Evolutionary conservation across 306 rosid genomes (phyloP).

Genomic region (Castanea crenata): DNA sequence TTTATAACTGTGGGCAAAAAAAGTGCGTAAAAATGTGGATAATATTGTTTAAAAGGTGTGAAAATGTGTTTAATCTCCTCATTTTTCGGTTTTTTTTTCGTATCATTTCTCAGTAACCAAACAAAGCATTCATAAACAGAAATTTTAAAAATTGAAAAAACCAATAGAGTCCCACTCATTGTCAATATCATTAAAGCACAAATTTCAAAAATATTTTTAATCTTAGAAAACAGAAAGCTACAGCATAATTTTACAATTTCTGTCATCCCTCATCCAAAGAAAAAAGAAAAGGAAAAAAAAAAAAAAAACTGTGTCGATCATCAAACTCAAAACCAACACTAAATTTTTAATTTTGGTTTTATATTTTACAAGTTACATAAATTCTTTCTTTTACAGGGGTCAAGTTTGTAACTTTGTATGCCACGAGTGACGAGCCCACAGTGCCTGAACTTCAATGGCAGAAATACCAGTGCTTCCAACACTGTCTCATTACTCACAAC

Average conservation of each 20-base stretch:
- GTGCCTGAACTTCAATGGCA: not conserved
- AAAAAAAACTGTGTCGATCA: not conserved
- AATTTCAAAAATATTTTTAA: conserved; percentile 23
- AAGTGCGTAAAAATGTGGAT: too few relatives aligned
- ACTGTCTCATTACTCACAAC: not conserved
- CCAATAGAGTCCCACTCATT: conserved; percentile 24
- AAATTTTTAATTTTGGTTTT: not conserved
- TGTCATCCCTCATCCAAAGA: conserved; percentile 1
- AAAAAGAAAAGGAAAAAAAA: not conserved
- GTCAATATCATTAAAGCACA: conserved; percentile 27
- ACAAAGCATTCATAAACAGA: conserved; percentile 21
- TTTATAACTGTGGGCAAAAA: too few relatives aligned
- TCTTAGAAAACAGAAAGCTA: conserved; percentile 2
- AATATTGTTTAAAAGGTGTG: too few relatives aligned
- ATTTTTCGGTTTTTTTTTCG: not conserved
- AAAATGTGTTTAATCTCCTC: not conserved
- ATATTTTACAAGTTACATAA: not conserved
- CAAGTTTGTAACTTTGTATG: not conserved
- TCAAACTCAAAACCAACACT: not conserved
- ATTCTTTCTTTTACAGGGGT: not conserved
- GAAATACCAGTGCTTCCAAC: conserved; percentile 2
- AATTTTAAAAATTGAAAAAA: not conserved
- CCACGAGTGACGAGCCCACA: conserved; percentile 17
- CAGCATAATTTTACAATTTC: conserved; percentile 1
- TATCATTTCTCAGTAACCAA: not conserved